Conservation (phyloP, 139 green algal genomes). For the Tetradesmus obliquus region DNA sequence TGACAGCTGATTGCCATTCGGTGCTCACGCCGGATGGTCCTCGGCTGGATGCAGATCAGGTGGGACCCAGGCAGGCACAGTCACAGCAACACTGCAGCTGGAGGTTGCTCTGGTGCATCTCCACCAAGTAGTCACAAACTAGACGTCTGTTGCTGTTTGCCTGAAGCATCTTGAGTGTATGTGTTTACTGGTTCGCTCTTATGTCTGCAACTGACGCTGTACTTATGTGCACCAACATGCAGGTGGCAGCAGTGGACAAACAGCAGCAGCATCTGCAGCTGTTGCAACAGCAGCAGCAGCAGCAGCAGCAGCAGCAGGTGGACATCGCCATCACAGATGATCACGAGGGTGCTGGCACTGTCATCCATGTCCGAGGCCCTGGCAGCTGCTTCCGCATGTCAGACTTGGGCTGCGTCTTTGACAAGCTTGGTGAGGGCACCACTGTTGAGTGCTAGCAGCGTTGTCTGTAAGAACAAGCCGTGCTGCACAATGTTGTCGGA, state of each 20-base stretch:
- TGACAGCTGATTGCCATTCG: not conserved
- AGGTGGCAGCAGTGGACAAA: not conserved
- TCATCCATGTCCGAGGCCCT: conserved; percentile 23
- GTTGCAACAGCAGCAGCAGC: not conserved
- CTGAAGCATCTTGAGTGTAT: not conserved
- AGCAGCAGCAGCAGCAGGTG: not conserved
- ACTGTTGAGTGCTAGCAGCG: not conserved
- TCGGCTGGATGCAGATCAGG: not conserved
- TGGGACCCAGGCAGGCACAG: not conserved
- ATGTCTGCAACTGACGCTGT: not conserved
- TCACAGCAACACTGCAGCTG: not conserved
- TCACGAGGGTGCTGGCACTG: not conserved
- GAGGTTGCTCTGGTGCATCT: not conserved
- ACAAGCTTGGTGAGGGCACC: conserved; percentile 23
- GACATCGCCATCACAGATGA: not conserved
- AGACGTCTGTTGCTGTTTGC: not conserved
- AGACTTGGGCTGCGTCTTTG: conserved; percentile 11
- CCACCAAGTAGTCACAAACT: not conserved
- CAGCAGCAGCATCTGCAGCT: not conserved
- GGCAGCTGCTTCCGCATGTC: conserved; percentile 7
- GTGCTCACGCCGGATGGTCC: not conserved
- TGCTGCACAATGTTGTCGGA: not conserved
- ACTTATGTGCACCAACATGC: not conserved
- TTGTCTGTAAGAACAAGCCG: no score
- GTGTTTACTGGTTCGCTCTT: no score